Base-by-base conservation (phyloP, 78 protist genomes). In the Dictyostelium firmibasis region DNA sequence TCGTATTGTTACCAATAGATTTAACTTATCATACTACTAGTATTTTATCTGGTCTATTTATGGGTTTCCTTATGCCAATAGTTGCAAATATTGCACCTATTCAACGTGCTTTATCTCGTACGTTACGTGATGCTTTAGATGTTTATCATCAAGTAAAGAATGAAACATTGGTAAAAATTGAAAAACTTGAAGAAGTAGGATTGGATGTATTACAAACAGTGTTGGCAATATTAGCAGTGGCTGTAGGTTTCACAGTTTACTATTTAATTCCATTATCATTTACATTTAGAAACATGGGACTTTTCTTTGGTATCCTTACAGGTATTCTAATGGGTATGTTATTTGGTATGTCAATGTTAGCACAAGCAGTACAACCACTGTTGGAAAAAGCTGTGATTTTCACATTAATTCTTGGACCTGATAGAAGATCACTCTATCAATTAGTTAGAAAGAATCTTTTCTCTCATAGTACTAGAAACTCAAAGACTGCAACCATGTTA, bases 401-500 rank as follows among this genome's bases (percentile, higher is more conserved):
- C 72, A n/a, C 72, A 4, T 20, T 95, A 86, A 57, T 88, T 13
- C 78, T 91, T 86, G 92, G 94, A 6, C 41, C 76, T 0, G 94
- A 64, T 23, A 69, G 96, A 31, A 9, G 62, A 36, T 23, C 77
- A 20, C 81, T 97, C 7, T 53, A 35, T 53, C 38, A 25, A 18
- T 74, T 98, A 70, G 96, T 98, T 27, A 8, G 35, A 47, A 97
- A 97, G 92, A 96, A 97, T 81, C 77, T 98, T 3, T 69, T 93
- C 13, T 79, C 95, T 27, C 99, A 98, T 25, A 79, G 98, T 4
- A 5, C 44, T 38, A 64, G 99, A 25, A 97, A 95, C 41, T 16
- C 77, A 50, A 98, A 97, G 88, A 98, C 99, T 8, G 98, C 96
- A 23, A 53, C 98, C 13, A 98, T 98, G 98, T 96, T 98, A 31